Conservation (phyloP, 805 yeast species). For the Saccharomycopsis capsularis region DNA sequence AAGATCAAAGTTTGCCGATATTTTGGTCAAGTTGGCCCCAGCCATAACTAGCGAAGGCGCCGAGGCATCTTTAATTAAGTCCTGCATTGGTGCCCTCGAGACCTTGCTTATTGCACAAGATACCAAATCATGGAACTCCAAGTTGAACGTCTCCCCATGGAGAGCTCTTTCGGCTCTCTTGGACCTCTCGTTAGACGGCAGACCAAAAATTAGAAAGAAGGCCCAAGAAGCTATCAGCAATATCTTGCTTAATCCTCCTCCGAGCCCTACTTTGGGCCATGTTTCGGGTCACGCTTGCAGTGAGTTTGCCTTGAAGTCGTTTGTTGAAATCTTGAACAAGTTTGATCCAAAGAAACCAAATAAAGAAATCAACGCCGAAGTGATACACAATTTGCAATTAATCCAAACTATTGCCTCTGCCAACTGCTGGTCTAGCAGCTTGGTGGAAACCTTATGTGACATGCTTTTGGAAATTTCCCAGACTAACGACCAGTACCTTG, state of each 20-base stretch:
- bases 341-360: slow-evolving; percentile 31
- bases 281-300: slow-evolving; percentile 68
- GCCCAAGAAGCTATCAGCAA: slow-evolving; percentile 81
- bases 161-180: slow-evolving; percentile 75
- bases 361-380: slow-evolving; percentile 31
- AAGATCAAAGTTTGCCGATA: slow-evolving; percentile 67
- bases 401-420: slow-evolving; percentile 63
- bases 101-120: slow-evolving; percentile 75
- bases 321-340: slow-evolving; percentile 37
- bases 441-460: slow-evolving; percentile 69
- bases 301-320: slow-evolving; percentile 53
- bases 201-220: slow-evolving; percentile 94
- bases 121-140: slow-evolving; percentile 63
- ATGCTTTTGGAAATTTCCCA: slow-evolving; percentile 66
- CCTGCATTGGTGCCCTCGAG: slow-evolving; percentile 83
- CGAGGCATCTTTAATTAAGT: slow-evolving; percentile 74
- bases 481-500: slow-evolving; percentile 76
- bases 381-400: slow-evolving; percentile 74
- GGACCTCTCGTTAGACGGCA: slow-evolving; percentile 72
- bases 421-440: slow-evolving; percentile 74
- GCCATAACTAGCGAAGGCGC: slow-evolving; percentile 61
- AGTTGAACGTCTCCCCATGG: slow-evolving; percentile 52
- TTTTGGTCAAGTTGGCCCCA: slow-evolving; percentile 75
- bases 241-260: slow-evolving; percentile 57
- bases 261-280: slow-evolving; percentile 71